These are phyloP conservation scores for Monosporascus sp. DNA, from an alignment of 2,329 filamentous ascomycete genomes.

Conservation along the genomic window DNA sequence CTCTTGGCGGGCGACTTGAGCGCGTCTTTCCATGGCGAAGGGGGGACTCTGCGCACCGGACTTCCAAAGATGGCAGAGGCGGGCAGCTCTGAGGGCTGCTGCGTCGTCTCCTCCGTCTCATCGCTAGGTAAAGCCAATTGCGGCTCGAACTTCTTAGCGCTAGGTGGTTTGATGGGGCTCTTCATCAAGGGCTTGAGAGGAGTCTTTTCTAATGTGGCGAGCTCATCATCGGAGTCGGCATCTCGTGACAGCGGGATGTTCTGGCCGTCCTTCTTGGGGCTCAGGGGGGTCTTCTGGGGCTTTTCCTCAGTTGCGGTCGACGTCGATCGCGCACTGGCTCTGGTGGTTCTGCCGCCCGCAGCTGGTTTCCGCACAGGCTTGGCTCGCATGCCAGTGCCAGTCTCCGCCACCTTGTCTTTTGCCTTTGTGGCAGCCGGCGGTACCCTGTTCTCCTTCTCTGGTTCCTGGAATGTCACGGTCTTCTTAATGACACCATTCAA, in stretches of 20 bases:
- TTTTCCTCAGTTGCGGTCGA: conserved; percentile 27
- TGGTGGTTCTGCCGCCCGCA: conserved; percentile 29
- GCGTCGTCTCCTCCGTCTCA: conserved; percentile 21
- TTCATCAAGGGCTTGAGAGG: conserved; percentile 49
- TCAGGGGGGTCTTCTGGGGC: conserved; percentile 47
- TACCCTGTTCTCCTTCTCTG: conserved; percentile 58
- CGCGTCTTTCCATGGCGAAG: conserved; percentile 49
- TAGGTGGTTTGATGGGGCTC: conserved; percentile 46
- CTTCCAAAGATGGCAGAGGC: conserved; percentile 39
- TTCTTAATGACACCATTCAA: conserved; percentile 39
- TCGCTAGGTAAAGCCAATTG: conserved; percentile 12
- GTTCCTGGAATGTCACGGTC: conserved; percentile 58
- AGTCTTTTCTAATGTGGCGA: conserved; percentile 46
- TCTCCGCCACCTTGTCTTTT: conserved; percentile 25
- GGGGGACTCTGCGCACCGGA: conserved; percentile 49
- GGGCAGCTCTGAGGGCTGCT: conserved; percentile 31
- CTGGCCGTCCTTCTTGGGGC: conserved; percentile 61
- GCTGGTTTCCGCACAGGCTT: conserved; percentile 45
- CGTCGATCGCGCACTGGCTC: conserved; percentile 28
- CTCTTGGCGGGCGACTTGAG: conserved; percentile 53
- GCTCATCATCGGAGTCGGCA: conserved; percentile 53
- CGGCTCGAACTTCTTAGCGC: conserved; percentile 31
- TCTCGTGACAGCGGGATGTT: conserved; percentile 40
- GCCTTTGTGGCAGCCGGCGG: conserved; percentile 31
- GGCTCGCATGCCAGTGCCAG: conserved; percentile 34